phyloP scores from a whole-genome alignment of 164 flowering plant genomes.

The Chimonanthus salicifolius region DNA sequence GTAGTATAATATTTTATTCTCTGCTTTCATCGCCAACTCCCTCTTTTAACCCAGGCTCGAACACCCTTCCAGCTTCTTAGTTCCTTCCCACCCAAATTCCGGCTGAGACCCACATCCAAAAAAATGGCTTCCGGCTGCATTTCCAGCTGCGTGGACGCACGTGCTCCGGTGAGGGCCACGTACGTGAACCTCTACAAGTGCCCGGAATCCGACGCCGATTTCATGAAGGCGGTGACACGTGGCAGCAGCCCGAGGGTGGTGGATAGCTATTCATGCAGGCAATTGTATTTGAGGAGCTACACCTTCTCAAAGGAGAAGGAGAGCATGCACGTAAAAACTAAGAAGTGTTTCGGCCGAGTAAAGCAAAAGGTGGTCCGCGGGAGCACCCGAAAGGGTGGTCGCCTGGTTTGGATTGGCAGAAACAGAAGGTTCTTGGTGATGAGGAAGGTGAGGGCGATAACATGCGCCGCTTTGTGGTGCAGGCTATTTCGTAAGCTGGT shows the following conservation, averaged over 20 bases:
- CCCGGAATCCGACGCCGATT: conserved; percentile 73
- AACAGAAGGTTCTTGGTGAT: conserved; percentile 20
- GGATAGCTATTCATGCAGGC: conserved; percentile 78
- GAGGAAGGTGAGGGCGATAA: conserved; percentile 34
- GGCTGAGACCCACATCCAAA: not conserved
- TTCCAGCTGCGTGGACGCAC: conserved; percentile 26
- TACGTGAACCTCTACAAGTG: conserved; percentile 59
- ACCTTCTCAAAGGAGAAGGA: conserved; percentile 60
- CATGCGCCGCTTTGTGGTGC: conserved; percentile 16
- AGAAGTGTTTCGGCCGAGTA: conserved; percentile 38
- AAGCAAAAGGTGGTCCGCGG: conserved; percentile 26
- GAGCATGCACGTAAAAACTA: conserved; percentile 39
- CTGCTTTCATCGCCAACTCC: too few species aligned
- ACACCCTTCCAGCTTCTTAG: not conserved
- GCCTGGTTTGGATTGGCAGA: not conserved
- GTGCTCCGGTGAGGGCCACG: conserved; percentile 38
- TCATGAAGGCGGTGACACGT: conserved; percentile 31
- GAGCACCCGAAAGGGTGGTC: not conserved
- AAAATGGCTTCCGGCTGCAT: conserved; percentile 9
- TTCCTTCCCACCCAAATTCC: too few species aligned
- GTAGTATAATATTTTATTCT: too few species aligned
- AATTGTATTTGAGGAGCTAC: conserved; percentile 73
- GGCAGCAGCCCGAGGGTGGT: conserved; percentile 43
- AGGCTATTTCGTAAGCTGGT: conserved; percentile 42
- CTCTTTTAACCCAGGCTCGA: not conserved